Conservation (phyloP, 495 filamentous ascomycete species). For the Aspergillus sclerotioniger region DNA sequence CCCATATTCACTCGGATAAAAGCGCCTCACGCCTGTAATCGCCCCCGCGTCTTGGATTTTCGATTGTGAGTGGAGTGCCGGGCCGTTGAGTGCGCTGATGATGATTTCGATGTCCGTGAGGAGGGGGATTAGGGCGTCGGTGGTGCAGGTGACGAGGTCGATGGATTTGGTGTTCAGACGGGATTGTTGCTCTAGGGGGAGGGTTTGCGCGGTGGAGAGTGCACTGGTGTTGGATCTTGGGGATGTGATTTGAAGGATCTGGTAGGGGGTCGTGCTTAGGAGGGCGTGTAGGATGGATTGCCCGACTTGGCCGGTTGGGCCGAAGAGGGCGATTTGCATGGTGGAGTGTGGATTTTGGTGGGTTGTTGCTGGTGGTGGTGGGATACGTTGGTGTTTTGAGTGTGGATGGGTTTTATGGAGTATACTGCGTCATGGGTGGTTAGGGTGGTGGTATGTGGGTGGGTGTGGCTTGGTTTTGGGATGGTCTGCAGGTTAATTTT, state of each 20-base stretch:
- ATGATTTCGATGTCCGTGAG: not conserved
- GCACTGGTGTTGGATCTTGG: conserved; percentile 4
- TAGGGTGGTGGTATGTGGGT: no score
- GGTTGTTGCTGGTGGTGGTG: no score
- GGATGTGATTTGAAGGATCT: conserved; percentile 2
- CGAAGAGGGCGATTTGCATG: conserved; percentile 15
- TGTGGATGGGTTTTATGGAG: no score
- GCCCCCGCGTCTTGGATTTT: conserved; percentile 9
- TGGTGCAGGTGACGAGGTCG: not conserved
- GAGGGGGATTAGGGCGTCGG: not conserved
- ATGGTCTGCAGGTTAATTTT: no score
- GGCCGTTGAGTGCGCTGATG: not conserved
- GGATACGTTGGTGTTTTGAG: no score
- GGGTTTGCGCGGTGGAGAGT: not conserved
- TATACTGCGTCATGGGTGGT: no score
- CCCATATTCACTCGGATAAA: conserved; percentile 13
- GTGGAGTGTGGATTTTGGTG: not conserved
- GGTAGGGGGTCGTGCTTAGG: not conserved
- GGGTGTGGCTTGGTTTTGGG: no score
- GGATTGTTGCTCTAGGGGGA: not conserved
- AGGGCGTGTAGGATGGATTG: conserved; percentile 11
- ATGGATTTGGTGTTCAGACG: not conserved
- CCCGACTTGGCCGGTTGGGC: conserved; percentile 18
- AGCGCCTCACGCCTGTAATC: conserved; percentile 7
- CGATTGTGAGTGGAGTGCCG: not conserved